A percentile compares a stretch with the other conserved stretches of the same genome.
Conservation (phyloP, 192 early-diverging fungal genomes). For the Mortierella antarctica region DNA sequence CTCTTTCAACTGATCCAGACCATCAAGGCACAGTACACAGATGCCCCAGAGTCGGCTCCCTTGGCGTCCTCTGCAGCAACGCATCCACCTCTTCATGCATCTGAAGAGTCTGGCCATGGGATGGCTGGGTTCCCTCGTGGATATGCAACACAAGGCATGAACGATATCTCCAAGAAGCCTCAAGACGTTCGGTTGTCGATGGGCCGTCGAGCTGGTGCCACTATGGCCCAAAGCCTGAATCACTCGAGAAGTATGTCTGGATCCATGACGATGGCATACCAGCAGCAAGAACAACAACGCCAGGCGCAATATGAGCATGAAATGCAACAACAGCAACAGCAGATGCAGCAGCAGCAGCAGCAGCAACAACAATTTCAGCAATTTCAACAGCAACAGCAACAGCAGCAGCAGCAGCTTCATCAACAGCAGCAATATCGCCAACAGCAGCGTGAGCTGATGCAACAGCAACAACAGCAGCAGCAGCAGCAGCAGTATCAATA, state of each 20-base stretch:
- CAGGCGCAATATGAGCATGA: constrained; percentile 22
- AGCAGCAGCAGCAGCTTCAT: constrained; percentile 24
- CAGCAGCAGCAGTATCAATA: constrained; percentile 25
- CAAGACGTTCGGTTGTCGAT: constrained; percentile 43
- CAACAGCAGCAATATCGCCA: constrained; percentile 23
- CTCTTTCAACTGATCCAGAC: constrained; percentile 61
- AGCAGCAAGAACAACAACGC: constrained; percentile 29
- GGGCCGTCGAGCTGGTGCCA: constrained; percentile 43
- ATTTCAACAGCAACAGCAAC: constrained; percentile 13
- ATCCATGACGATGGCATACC: constrained; percentile 21
- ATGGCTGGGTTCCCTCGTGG: constrained; percentile 23
- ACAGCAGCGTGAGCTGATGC: constrained; percentile 14
- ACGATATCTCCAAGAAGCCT: constrained; percentile 27
- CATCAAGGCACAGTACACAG: constrained; percentile 46
- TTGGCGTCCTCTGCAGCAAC: constrained; percentile 4
- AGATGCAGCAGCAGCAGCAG: constrained; percentile 26
- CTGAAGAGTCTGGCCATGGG: not conserved
- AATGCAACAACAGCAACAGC: constrained; percentile 25
- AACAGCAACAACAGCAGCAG: constrained; percentile 35
- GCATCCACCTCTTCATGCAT: not conserved
- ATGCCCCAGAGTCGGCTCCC: constrained; percentile 19
- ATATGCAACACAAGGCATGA: constrained; percentile 22
- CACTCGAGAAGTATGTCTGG: constrained; percentile 48
- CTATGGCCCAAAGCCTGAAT: constrained; percentile 15
- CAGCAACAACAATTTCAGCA: constrained; percentile 21